Base-by-base conservation (phyloP, 805 yeast genomes). In the Wickerhamiella galacta region DNA sequence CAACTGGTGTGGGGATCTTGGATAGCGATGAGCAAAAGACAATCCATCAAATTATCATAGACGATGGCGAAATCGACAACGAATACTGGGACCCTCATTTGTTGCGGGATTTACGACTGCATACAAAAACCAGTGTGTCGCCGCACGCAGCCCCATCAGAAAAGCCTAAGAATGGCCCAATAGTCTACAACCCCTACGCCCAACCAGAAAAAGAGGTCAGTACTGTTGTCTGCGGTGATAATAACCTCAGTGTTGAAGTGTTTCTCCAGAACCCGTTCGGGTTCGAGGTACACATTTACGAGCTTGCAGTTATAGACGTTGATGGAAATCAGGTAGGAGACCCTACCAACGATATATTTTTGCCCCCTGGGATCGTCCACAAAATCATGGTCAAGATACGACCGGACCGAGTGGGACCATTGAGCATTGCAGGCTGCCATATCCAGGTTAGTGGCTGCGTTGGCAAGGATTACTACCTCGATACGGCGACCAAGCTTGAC, bases 221-320 rank as follows among this genome's bases (percentile, higher is more conserved):
- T n/a, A n/a, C n/a, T n/a, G n/a, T n/a, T n/a, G n/a, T n/a, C n/a
- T n/a, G n/a, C n/a, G n/a, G n/a, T n/a, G n/a, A n/a, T n/a, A n/a
- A n/a, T n/a, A n/a, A 14, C 35, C 32, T 2, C 39, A 36, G n/a
- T 36, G 57, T 78, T 12, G 49, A 58, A 4, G 56, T 80, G 2
- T 56, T 60, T 3, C 46, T 85, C 6, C 83, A 77, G 47, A 87
- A 87, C 49, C 93, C 94, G 6, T 81, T 71, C 54, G 67, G 68
- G 4, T 81, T 80, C 51, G 81, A 75, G 26, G 56, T 85, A 10
- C 73, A 69, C 24, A 55, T 85, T 4, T 58, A 60, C 14, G 49
- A 54, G 31, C 31, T 53, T 17, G 27, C 31, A 4, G 37, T 56
- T 7, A 44, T 52, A 4, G 38, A 48, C 16, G 36, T 39, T 3